A percentile compares a stretch with the other conserved stretches of the same genome.
phyloP scores from a whole-genome alignment of 2,329 filamentous ascomycete species.

The Chrysoporthe austroafricana region DNA sequence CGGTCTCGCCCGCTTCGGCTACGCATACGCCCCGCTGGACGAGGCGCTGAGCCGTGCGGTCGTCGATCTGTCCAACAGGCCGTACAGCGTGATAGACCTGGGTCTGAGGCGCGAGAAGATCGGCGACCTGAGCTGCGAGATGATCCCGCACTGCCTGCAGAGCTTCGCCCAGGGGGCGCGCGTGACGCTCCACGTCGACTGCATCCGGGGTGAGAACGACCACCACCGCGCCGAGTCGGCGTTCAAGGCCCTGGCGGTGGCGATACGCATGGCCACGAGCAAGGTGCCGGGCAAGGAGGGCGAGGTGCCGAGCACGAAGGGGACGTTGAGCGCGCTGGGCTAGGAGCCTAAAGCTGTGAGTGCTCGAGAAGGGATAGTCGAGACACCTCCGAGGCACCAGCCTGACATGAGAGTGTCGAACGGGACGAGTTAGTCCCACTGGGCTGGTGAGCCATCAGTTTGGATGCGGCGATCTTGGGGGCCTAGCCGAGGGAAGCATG shows the following conservation, averaged over 20 bases:
- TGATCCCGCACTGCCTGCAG: constrained; percentile 94
- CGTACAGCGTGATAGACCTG: constrained; percentile 81
- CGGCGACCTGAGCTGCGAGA: constrained; percentile 90
- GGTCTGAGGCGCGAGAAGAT: constrained; percentile 90
- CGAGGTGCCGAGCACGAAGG: constrained; percentile 95
- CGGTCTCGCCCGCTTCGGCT: constrained; percentile 88
- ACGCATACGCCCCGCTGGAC: constrained; percentile 90
- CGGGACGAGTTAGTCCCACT: neutral
- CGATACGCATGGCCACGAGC: constrained; percentile 75
- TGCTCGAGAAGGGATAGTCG: neutral
- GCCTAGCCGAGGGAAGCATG: neutral
- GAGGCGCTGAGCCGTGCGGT: constrained; percentile 93
- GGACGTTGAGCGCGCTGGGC: constrained; percentile 67
- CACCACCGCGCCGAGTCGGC: constrained; percentile 96
- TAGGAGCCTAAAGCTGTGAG: constrained; percentile 36
- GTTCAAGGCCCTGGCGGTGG: constrained; percentile 94
- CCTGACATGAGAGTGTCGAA: neutral
- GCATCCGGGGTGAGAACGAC: constrained; percentile 87
- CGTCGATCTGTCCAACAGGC: constrained; percentile 91
- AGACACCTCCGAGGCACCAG: neutral
- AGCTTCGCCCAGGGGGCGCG: constrained; percentile 91
- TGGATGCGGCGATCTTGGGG: neutral
- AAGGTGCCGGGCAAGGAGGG: constrained; percentile 80
- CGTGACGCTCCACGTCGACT: constrained; percentile 94
- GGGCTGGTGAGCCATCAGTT: neutral